Evolutionary conservation across 192 early-diverging fungal species (phyloP), one percentile per base, ranked within the genome.

Genomic region (Coemansia sp.): DNA sequence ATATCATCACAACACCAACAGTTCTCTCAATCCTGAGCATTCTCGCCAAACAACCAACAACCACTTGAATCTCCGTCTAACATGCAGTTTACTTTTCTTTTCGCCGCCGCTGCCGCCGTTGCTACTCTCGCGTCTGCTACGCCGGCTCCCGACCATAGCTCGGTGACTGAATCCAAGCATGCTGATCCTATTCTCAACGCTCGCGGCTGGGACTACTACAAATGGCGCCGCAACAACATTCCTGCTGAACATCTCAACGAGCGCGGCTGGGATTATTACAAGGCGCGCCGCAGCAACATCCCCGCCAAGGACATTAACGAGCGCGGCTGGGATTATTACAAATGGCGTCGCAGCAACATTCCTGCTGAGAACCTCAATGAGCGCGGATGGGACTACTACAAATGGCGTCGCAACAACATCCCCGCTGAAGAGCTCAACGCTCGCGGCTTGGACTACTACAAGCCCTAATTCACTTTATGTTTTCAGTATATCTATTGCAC

Each of bases 171-270:
- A 8, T 7, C 41, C 41, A 45, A 45, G 16, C 41, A 45, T 10
- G 41, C 11, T 16, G 41, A 16, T 12, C 41, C 41, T 45, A 5
- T 1, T 16, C 41, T 45, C 41, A 45, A n/a, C 41, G 16, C 41
- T 45, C 41, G 41, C 41, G 41, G 41, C 12, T 45, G 41, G 41
- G 41, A 45, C 41, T 45, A 45, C 41, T 45, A 45, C 41, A 45
- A 45, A n/a, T 45, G 16, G 14, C 41, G 41, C 16, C 41, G 41
- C 41, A 45, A 45, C 14, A 41, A 41, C 14, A 41, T 41, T 16
- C 39, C 39, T 41, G 39, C 39, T 8, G 11, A 41, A 8, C 11
- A 41, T 8, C 39, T 41, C 39, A 41, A 16, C 10, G 39, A 10
- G 9, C 39, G 39, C 39, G 39, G 39, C 39, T 41, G 39, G 39